These are phyloP conservation scores for Fusarium guadeloupense DNA, from an alignment of 2,329 filamentous ascomycete species.

Conservation along the genomic window DNA sequence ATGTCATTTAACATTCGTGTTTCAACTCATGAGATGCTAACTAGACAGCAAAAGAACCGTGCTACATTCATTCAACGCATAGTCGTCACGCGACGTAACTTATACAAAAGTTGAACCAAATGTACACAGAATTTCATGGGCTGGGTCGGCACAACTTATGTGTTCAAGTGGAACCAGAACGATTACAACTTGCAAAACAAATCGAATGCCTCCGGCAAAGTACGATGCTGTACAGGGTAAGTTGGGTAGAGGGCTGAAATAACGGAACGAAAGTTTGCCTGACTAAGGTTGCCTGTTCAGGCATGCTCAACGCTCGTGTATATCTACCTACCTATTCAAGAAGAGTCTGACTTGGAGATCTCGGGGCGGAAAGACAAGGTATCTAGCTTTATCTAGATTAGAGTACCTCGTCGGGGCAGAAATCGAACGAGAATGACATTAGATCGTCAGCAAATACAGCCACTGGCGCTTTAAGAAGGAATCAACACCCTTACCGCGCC, in stretches of 20 bases:
- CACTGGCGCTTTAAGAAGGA: not conserved
- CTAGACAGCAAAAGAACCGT: no score
- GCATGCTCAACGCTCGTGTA: no score
- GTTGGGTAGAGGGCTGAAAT: not conserved
- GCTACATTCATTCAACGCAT: no score
- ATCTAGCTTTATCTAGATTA: not conserved
- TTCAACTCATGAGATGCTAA: no score
- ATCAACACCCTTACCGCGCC: conserved; percentile 8
- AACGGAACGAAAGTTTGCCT: not conserved
- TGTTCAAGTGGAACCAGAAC: no score
- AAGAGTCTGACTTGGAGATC: not conserved
- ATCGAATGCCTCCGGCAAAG: not conserved
- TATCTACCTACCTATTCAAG: not conserved
- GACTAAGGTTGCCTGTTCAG: no score
- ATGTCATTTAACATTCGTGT: no score
- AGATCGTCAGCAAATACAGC: not conserved
- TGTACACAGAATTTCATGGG: not conserved
- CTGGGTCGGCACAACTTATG: no score
- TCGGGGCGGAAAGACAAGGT: not conserved
- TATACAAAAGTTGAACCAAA: no score
- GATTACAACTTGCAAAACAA: not conserved
- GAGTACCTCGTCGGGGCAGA: not conserved
- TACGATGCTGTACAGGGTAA: not conserved
- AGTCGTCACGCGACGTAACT: no score
- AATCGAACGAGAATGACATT: conserved; percentile 7